Base-by-base conservation (phyloP, 495 filamentous ascomycete species). In the Podospora conica region DNA sequence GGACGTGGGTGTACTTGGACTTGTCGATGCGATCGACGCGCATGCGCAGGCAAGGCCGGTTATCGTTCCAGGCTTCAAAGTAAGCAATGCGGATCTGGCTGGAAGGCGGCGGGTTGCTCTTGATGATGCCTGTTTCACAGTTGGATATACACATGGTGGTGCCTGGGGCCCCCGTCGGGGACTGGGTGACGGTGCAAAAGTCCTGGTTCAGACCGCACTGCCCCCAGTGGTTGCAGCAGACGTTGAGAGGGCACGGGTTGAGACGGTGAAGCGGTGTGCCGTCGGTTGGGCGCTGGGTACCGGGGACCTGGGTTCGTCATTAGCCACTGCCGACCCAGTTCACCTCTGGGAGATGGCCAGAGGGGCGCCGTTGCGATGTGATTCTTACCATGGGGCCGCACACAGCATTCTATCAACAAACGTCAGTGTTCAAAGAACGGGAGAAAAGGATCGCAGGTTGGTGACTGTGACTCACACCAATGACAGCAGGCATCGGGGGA, bases 181-280 rank as follows among this genome's bases (percentile, higher is more conserved):
- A 68, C 8, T 69, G 66, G 20, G 55, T 33, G 69, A 77, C 64
- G 18, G 63, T 75, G 58, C 82, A 85, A 66, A 83, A 84, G 7
- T 83, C 79, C 0, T 53, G 23, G 0, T 71, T 79, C 6, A 70
- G 80, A 7, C 82, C 82, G 62, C 82, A 85, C 25, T 81, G 71
- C 23, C 80, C 80, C 75, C 77, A 82, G 5, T 55, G 54, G 22
- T 68, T 65, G 55, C 62, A 68, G 33, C 61, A 68, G 23, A 54
- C 61, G 15, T 65, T 68, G 24, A 68, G 61, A 0, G 66, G 56
- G 61, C 66, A 68, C 11, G 31, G 55, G 61, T 68, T 68, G 27
- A 68, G 0, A 21, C 65, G 33, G 31, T 31, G 25, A 9, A 68
- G 40, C 5, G 64, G 55, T 11, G 65, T 62, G 58, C 65, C 58